Evolutionary conservation across 176 grass and related monocot genomes (phyloP), one percentile per base, ranked within the genome.

Genomic region (Triticum turgidum): DNA sequence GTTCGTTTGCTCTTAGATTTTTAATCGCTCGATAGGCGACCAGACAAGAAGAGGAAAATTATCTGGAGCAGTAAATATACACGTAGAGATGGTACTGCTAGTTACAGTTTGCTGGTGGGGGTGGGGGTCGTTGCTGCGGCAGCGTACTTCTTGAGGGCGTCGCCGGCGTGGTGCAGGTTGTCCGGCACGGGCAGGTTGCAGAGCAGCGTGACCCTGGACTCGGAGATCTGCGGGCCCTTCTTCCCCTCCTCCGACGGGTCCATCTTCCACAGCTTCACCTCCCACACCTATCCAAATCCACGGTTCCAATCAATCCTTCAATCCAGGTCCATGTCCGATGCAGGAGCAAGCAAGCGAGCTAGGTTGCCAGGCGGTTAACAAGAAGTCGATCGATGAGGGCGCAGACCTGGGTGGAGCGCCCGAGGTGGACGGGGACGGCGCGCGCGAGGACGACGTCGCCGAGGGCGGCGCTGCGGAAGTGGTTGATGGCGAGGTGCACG

Each of bases 401-500:
- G 59, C 21, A 11, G 6, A 62, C 94, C 91, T 97, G 94, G 4
- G 92, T 94, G 17, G 85, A 92, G 27, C 86, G 88, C 6, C 94
- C 94, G 76, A 87, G 44, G 25, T 97, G 94, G 11, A 85, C 7
- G 2, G 94, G 94, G 1, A 27, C 69, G 15, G 94, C 94, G 76
- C 93, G 84, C 8, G 79, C 94, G 70, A 92, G 80, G 67, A 97
- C 88, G 45, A 88, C 69, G 64, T 97, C 94, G 24, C 89, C 92
- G 41, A 94, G 9, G 34, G n/a, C 5, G 63, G 92, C 94, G 78
- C 88, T 90, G 61, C 88, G 88, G 78, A 94, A 93, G 80, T 97
- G 95, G 90, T 94, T 94, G 92, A 97, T 92, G 89, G 66, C 92
- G 38, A 97, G 88, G 20, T 92, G 89, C 11, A 97, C 70, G 11